Evolutionary conservation across 805 yeast genomes (phyloP), one percentile per base, ranked within the genome.

Genomic region (Sungouiella blattae): DNA sequence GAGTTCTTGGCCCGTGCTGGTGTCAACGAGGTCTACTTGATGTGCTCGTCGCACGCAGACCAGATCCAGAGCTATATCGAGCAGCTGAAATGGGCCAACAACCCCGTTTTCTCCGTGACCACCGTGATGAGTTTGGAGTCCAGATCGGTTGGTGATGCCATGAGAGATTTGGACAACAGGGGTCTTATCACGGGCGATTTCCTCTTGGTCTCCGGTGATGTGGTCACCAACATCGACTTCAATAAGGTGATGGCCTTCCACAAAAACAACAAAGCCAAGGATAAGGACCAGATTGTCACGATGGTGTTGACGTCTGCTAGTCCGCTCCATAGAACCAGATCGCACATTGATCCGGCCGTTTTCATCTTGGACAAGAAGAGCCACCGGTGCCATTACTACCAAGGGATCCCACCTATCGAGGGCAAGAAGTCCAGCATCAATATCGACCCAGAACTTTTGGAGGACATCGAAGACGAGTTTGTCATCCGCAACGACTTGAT

Each of bases 71-170:
- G 71, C 25, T 93, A 93, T 54, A 80, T 93, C 33, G 87, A 82
- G 47, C 55, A 64, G 5, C 80, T 87, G 22, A 81, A 80, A 53
- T 85, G 93, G 93, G 52, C 67, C 12, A 69, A 78, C 1, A 77
- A 80, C 54, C 77, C 95, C 2, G 96, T 97, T 1, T 91, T 93
- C 59, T 75, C 76, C 37, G 74, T 93, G 29, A 76, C 78, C 31
- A 83, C 95, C 3, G 77, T 91, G 35, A 75, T 85, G 71, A 78
- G 94, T 16, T 77, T 87, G 31, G 96, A 91, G 58, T 80, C 93
- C 8, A 68, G 89, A 58, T 85, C 95, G 18, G 95, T 91, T 8
- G 98, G 98, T 47, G 98, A 93, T 63, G 94, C 95, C 14, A 86
- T 93, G 95, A 75, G 98, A 58, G 98, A 91, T 55, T 67, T 93